Percentiles rank a stretch among this genome's conserved stretches.
These are phyloP conservation scores for Ustilago vetiveriae DNA, from an alignment of 1,284 basidiomycete species.

Conservation along the genomic window DNA sequence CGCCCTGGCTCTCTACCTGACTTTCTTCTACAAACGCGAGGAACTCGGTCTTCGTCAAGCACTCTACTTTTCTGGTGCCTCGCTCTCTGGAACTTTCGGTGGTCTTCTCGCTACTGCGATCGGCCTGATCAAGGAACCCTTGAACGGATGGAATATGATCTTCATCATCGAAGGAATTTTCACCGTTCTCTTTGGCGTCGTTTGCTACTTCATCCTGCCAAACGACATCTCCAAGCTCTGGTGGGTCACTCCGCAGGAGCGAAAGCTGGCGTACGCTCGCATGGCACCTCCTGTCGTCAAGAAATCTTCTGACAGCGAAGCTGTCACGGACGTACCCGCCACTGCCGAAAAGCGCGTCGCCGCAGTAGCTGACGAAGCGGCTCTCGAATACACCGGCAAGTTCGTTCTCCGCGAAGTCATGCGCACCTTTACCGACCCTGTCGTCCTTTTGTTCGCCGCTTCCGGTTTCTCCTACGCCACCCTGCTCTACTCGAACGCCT, in stretches of 20 bases:
- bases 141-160: slow-evolving; percentile 56
- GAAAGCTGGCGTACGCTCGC: slow-evolving; percentile 46
- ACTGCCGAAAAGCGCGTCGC: slow-evolving; percentile 23
- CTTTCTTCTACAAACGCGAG: slow-evolving; percentile 60
- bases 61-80: slow-evolving; percentile 60
- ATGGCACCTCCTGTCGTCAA: slow-evolving; percentile 25
- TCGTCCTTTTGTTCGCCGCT: slow-evolving; percentile 41
- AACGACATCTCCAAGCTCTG: slow-evolving; percentile 50
- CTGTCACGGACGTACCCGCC: slow-evolving; percentile 9
- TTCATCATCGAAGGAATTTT: slow-evolving; percentile 62
- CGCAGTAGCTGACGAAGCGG: slow-evolving; percentile 16
- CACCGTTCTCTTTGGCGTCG: slow-evolving; percentile 54
- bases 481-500: slow-evolving; percentile 52
- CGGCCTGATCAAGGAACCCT: slow-evolving; percentile 44
- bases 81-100: slow-evolving; percentile 57
- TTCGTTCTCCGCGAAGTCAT: slow-evolving; percentile 45
- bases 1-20: slow-evolving; percentile 56
- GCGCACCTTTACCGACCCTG: slow-evolving; percentile 50
- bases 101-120: slow-evolving; percentile 61
- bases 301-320: slow-evolving; percentile 1
- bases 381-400: slow-evolving; percentile 29
- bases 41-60: slow-evolving; percentile 61
- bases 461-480: slow-evolving; percentile 53
- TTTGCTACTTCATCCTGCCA: slow-evolving; percentile 51
- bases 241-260: slow-evolving; percentile 50